Evolutionary conservation across 768 basidiomycete genomes (phyloP), one percentile per base, ranked within the genome.

Genomic region (Pleurotus salmoneostramineus): DNA sequence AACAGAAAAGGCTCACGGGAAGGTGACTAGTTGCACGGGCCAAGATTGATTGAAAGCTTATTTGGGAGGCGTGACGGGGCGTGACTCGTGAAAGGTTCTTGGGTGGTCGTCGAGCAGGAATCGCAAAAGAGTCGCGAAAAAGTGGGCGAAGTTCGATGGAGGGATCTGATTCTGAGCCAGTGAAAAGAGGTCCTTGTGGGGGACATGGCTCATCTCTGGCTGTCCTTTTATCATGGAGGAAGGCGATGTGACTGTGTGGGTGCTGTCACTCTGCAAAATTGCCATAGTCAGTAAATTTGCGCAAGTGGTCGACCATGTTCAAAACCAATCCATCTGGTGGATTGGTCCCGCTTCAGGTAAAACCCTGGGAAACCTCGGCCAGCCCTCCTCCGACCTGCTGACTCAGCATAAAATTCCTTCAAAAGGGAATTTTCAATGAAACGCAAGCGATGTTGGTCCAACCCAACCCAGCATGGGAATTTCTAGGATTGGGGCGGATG

Each of bases 321-420:
- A 46, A 21, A 36, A 40, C 58, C 58, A 56, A 59, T 55, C 45
- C 58, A 57, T 37, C 56, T 47, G 56, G 31, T 7, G 8, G 45
- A 57, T 57, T 60, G 59, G 52, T 15, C 40, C 15, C n/a, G 48
- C 17, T 34, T 35, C 32, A 47, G 59, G 59, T 60, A 47, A 56
- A 56, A 56, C 44, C 17, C 52, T 60, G 59, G 15, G 59, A 60
- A 60, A 50, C 8, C 5, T 57, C 44, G 15, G 10, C 12, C n/a
- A 11, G 44, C 44, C 12, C n/a, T 17, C 15, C 44, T 7, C 14
- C 44, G 21, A 15, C 8, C 10, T 14, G 47, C 21, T 35, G 27
- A n/a, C 36, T 36, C 42, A 27, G 27, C 34, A 33, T 7, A 32
- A 44, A 44, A 35, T 57, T 60, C 31, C 59, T 47, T 50, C 37